phyloP scores from a whole-genome alignment of 352 stramenopile species.

The Phytophthora ramorum region DNA sequence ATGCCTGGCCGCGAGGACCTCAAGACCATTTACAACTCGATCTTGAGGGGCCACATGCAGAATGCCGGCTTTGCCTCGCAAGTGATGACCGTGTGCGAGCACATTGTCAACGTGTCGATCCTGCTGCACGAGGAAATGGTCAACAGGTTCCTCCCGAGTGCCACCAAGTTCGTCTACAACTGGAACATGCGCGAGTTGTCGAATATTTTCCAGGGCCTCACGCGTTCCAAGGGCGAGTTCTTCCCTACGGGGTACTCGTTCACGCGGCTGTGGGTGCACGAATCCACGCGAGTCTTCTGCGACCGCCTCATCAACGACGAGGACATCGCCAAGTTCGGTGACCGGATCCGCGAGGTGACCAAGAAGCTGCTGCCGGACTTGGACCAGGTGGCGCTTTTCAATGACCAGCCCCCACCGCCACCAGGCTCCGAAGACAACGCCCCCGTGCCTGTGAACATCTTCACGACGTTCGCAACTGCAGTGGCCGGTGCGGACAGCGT shows the following conservation, averaged over 20 bases:
- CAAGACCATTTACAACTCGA: constrained; percentile 96
- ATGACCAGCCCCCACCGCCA: constrained; percentile 51
- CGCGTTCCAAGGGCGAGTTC: constrained; percentile 92
- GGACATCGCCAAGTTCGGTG: constrained; percentile 94
- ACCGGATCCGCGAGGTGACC: constrained; percentile 91
- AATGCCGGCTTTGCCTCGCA: constrained; percentile 76
- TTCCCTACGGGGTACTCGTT: constrained; percentile 90
- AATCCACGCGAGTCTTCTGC: constrained; percentile 97
- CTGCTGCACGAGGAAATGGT: constrained; percentile 94
- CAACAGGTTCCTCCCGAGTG: constrained; percentile 95
- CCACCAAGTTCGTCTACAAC: constrained; percentile 99
- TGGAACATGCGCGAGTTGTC: constrained; percentile 98
- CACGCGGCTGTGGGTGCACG: constrained; percentile 95
- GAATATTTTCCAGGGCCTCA: constrained; percentile 97
- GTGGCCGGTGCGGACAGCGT: constrained; percentile 68
- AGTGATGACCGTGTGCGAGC: constrained; percentile 75
- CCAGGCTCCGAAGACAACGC: constrained; percentile 31
- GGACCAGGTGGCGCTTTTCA: constrained; percentile 87
- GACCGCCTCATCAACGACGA: constrained; percentile 97
- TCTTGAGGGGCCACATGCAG: constrained; percentile 94
- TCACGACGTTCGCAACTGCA: constrained; percentile 93
- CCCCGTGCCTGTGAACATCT: constrained; percentile 86
- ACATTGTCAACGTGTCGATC: constrained; percentile 93
- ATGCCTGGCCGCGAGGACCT: constrained; percentile 96
- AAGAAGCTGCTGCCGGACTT: constrained; percentile 93